phyloP scores from a whole-genome alignment of 768 basidiomycete species.

The Clathrus columnatus region DNA sequence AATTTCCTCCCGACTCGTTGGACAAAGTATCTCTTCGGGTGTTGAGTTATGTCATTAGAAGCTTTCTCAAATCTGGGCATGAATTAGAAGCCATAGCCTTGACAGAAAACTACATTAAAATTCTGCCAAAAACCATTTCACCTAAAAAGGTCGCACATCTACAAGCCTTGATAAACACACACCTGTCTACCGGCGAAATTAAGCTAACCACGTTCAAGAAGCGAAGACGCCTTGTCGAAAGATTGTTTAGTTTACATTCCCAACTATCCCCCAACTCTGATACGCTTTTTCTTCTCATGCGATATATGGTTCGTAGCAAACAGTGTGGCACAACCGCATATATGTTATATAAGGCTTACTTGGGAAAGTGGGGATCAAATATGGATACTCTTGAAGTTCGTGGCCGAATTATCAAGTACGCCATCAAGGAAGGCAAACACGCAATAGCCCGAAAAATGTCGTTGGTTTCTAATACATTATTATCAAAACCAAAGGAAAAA shows the following conservation, averaged over 20 bases:
- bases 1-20: slow-evolving; percentile 26
- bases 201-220: slow-evolving; percentile 36
- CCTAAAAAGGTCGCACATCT: slow-evolving; percentile 27
- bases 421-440: slow-evolving; percentile 54
- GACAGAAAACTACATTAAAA: slow-evolving; percentile 39
- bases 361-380: slow-evolving; percentile 41
- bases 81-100: slow-evolving; percentile 33
- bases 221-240: slow-evolving; percentile 32
- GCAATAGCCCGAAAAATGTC: slow-evolving; percentile 34
- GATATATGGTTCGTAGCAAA: slow-evolving; percentile 38
- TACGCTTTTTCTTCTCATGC: slow-evolving; percentile 52
- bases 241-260: slow-evolving; percentile 38
- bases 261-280: slow-evolving; percentile 46
- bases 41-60: slow-evolving; percentile 36
- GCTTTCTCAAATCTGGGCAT: slow-evolving; percentile 37
- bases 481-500: not conserved
- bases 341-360: slow-evolving; percentile 30
- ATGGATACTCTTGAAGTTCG: slow-evolving; percentile 52
- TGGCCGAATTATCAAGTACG: slow-evolving; percentile 48
- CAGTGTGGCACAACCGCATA: slow-evolving; percentile 48
- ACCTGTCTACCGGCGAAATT: slow-evolving; percentile 28
- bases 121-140: slow-evolving; percentile 37
- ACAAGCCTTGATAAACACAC: slow-evolving; percentile 47
- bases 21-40: slow-evolving; percentile 32
- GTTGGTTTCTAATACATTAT: not conserved